Evolutionary conservation across 2,329 filamentous ascomycete species (phyloP).

Genomic region (Mariannaea elegans): DNA sequence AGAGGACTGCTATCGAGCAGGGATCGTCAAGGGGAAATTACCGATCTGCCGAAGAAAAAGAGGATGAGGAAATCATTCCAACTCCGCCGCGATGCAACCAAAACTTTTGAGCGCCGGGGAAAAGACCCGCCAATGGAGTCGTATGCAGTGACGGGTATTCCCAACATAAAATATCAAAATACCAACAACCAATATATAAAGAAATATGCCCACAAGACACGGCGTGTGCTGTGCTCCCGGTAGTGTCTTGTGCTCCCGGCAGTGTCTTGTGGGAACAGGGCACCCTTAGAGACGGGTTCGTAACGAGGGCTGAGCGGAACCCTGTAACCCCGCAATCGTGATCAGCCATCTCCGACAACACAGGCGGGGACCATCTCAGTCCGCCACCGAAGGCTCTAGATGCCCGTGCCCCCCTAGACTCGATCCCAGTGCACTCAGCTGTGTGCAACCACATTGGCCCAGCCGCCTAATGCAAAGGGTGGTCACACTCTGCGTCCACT

Average conservation of each 20-base stretch:
- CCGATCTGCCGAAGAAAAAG: constrained; percentile 11
- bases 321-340: constrained; percentile 41
- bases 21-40: constrained; percentile 17
- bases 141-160: background rate
- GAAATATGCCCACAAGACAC: constrained; percentile 21
- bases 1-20: background rate
- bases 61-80: constrained; percentile 17
- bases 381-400: constrained; percentile 24
- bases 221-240: constrained; percentile 28
- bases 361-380: constrained; percentile 28
- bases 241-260: constrained; percentile 5
- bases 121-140: constrained; percentile 14
- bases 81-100: constrained; percentile 35
- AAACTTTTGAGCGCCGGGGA: constrained; percentile 37
- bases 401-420: constrained; percentile 7
- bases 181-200: background rate
- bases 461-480: constrained; percentile 4
- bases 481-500: constrained; percentile 2
- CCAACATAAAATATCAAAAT: background rate
- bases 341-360: constrained; percentile 30
- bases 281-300: constrained; percentile 11
- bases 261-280: constrained; percentile 6
- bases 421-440: constrained; percentile 14
- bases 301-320: constrained; percentile 20
- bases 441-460: constrained; percentile 13